Percentiles rank a stretch among this genome's conserved stretches.
Conservation (phyloP, 2,329 filamentous ascomycete genomes). For the Calonectria naviculata region DNA sequence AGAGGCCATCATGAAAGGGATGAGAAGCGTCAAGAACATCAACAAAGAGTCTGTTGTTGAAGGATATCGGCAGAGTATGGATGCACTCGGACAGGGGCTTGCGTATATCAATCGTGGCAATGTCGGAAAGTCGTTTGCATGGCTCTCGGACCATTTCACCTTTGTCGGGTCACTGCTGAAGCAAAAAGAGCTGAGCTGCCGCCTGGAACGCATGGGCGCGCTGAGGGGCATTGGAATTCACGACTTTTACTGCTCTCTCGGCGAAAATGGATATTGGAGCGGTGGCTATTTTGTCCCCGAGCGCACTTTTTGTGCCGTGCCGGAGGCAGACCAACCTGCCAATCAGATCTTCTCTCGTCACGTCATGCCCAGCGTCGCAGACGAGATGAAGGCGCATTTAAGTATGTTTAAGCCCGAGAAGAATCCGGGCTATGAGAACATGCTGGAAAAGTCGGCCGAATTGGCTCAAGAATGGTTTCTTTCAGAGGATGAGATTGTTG, state of each 20-base stretch:
- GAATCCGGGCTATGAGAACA: constrained; percentile 72
- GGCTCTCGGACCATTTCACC: constrained; percentile 85
- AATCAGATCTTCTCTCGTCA: constrained; percentile 59
- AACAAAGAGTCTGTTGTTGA: constrained; percentile 60
- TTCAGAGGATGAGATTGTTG: constrained; percentile 56
- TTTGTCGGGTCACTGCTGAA: constrained; percentile 86
- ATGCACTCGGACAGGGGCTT: constrained; percentile 62
- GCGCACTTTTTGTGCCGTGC: constrained; percentile 84
- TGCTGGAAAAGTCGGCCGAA: constrained; percentile 69
- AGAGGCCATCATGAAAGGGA: constrained; percentile 68
- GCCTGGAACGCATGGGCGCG: constrained; percentile 71
- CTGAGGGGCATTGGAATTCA: constrained; percentile 75
- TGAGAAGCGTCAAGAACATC: constrained; percentile 58
- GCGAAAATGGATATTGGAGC: constrained; percentile 74
- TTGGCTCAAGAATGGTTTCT: constrained; percentile 68
- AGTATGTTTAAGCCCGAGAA: constrained; percentile 71
- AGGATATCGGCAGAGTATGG: constrained; percentile 61
- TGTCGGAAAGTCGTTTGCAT: constrained; percentile 76
- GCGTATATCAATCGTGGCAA: constrained; percentile 69
- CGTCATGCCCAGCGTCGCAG: constrained; percentile 72
- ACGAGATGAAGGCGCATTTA: constrained; percentile 81
- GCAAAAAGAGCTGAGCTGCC: constrained; percentile 75
- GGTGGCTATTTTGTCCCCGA: constrained; percentile 71
- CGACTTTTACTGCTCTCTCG: constrained; percentile 82
- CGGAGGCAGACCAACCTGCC: constrained; percentile 58